Base-by-base conservation (phyloP, 2,329 filamentous ascomycete species). In the Tolypocladium nubicola region DNA sequence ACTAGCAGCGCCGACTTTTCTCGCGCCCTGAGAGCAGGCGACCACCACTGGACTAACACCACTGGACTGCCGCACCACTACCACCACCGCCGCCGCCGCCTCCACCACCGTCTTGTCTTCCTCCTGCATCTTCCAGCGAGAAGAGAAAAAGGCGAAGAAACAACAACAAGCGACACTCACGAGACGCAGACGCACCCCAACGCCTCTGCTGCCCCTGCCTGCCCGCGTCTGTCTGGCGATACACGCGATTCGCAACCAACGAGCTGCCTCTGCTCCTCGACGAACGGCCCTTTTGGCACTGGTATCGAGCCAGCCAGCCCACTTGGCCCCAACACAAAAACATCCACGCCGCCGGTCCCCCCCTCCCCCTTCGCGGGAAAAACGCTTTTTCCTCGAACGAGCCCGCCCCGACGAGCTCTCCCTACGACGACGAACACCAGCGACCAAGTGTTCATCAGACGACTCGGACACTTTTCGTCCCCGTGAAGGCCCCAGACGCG, bases 311-410 rank as follows among this genome's bases (percentile, higher is more conserved):
- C 53, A 53, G 45, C 53, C 53, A 26, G 23, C 23, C 23, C 54
- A 56, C 53, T 57, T 55, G 47, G 54, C 56, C 53, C 56, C 55
- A 54, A 47, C 58, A 56, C 58, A 52, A 54, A 49, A 61, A 56
- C 60, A 54, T 54, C 52, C 52, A 40, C 52, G 52, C 50, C 54
- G 56, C 43, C 45, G 50, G n/a, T n/a, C n/a, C 57, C 57, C 52
- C 56, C 54, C 43, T 56, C 43, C 57, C 57, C 40, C 52, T 52
- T 52, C 58, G 43, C 58, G 52, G 40, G 41, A 58, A 56, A 61
- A 61, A 58, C 35, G 55, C 43, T 61, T 56, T 57, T 45, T 37
- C 47, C 47, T 57, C 50, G 38, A 58, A 52, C 26, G 40, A 53
- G 40, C 41, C 56, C 53, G 47, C 54, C 54, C 53, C 58, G 40